Evolutionary conservation across 139 green algal species (phyloP), one percentile per base, ranked within the genome.

Genomic region (Chlorella sp.): DNA sequence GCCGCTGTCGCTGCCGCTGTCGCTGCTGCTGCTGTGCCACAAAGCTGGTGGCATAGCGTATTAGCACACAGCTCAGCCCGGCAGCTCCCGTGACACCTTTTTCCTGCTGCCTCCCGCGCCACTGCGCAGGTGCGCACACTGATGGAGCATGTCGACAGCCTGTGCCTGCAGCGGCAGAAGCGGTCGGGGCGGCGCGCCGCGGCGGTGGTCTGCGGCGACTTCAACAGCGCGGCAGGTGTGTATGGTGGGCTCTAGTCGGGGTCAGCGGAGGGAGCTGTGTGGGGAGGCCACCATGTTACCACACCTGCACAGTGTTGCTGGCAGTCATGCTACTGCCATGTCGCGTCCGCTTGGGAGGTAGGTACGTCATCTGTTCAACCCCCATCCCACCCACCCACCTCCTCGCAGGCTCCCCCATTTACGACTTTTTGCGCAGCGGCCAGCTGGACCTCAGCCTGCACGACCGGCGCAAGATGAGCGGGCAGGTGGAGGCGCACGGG

Each of bases 171-270:
- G 60, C 77, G 73, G 77, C 60, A 73, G 60, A 83, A 83, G 77
- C 64, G 40, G 8, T 30, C 20, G 32, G 62, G 62, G 73, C 13
- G 73, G 30, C 30, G 62, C 0, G 62, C 84, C 0, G 78, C 80
- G 0, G 69, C 77, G 7, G 34, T 92, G 8, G 41, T 95, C 17
- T 86, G 74, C 34, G 94, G 93, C 8, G 93, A 96, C 84, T 96
- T 96, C 87, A 96, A 96, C 79, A 84, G 84, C 1, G 76, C 81
- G 28, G 90, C 93, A 19, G 54, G 83, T 79, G 65, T 1, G 82
- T 58, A 16, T 22, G 9, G 7, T 16, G 32, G n/a, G 30, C n/a
- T n/a, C n/a, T n/a, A n/a, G n/a, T n/a, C n/a, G 60, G 30, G 60
- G 17, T 11, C 16, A 24, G 60, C 60, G 60, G 17, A 24, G 19